These are phyloP conservation scores for Pythium aristosporum DNA, from an alignment of 352 stramenopile genomes.

Conservation along the genomic window DNA sequence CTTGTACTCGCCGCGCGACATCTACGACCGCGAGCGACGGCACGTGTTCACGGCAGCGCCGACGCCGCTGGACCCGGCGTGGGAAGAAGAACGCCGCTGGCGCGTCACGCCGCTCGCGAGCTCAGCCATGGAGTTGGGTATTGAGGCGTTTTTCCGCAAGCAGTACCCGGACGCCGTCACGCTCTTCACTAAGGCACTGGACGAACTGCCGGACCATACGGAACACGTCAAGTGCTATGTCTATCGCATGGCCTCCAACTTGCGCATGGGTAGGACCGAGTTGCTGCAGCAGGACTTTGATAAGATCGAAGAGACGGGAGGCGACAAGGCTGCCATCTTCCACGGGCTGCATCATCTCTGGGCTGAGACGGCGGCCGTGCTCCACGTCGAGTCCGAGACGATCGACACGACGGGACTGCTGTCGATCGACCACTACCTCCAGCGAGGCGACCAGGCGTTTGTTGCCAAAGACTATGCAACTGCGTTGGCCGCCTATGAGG, in stretches of 20 bases:
- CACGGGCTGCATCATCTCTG: conserved; percentile 68
- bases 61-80: conserved; percentile 25
- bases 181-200: conserved; percentile 42
- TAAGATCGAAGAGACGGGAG: conserved; percentile 51
- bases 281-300: conserved; percentile 50
- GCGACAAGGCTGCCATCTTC: conserved; percentile 76
- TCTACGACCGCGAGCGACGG: conserved; percentile 54
- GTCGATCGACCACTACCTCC: conserved; percentile 55
- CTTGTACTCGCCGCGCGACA: conserved; percentile 52
- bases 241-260: conserved; percentile 71
- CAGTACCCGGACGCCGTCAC: conserved; percentile 58
- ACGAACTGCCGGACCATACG: conserved; percentile 52
- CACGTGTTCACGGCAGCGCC: conserved; percentile 48
- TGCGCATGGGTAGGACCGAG: conserved; percentile 57
- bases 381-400: conserved; percentile 31
- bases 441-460: conserved; percentile 59
- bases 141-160: conserved; percentile 73
- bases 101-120: conserved; percentile 38
- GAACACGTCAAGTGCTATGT: conserved; percentile 75
- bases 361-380: conserved; percentile 56
- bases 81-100: conserved; percentile 46
- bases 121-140: conserved; percentile 51
- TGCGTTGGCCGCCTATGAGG: conserved; percentile 53
- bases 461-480: conserved; percentile 55
- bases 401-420: conserved; percentile 30